Evolutionary conservation across 2,329 filamentous ascomycete genomes (phyloP).

Genomic region (Nemania serpens): DNA sequence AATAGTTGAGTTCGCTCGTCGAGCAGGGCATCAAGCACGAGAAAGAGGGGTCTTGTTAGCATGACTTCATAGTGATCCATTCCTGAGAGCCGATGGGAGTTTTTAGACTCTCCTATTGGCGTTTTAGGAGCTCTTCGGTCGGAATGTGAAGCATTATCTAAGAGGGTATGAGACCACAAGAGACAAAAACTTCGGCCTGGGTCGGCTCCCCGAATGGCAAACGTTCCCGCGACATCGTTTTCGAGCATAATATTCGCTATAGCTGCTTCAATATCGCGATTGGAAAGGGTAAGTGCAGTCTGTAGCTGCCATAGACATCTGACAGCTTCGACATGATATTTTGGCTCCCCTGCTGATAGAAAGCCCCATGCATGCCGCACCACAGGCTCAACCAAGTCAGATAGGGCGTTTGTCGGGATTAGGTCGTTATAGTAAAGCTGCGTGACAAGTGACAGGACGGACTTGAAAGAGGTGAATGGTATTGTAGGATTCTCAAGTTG

Average conservation of each 20-base stretch:
- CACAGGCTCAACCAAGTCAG: conserved; percentile 67
- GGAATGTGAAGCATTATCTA: conserved; percentile 56
- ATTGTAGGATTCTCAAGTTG: conserved; percentile 49
- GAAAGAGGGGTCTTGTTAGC: conserved; percentile 78
- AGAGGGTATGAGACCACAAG: conserved; percentile 80
- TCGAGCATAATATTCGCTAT: conserved; percentile 72
- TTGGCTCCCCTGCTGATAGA: conserved; percentile 80
- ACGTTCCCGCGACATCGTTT: conserved; percentile 52
- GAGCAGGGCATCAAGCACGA: conserved; percentile 77
- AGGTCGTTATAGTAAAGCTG: conserved; percentile 60
- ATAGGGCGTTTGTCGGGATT: conserved; percentile 58
- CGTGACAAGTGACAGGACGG: conserved; percentile 61
- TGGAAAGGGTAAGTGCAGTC: conserved; percentile 65
- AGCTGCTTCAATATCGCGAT: conserved; percentile 79
- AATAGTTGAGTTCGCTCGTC: conserved; percentile 75
- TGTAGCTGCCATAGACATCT: conserved; percentile 87
- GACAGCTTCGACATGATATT: conserved; percentile 93
- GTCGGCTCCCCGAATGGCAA: conserved; percentile 58
- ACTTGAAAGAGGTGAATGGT: conserved; percentile 61
- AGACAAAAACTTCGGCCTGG: conserved; percentile 72
- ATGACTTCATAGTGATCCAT: conserved; percentile 71
- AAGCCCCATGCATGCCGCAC: conserved; percentile 78
- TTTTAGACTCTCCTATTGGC: conserved; percentile 42
- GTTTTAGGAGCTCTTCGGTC: conserved; percentile 50
- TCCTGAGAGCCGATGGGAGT: conserved; percentile 53